phyloP scores from a whole-genome alignment of 495 filamentous ascomycete species.

The Penicillium simplicissimum region DNA sequence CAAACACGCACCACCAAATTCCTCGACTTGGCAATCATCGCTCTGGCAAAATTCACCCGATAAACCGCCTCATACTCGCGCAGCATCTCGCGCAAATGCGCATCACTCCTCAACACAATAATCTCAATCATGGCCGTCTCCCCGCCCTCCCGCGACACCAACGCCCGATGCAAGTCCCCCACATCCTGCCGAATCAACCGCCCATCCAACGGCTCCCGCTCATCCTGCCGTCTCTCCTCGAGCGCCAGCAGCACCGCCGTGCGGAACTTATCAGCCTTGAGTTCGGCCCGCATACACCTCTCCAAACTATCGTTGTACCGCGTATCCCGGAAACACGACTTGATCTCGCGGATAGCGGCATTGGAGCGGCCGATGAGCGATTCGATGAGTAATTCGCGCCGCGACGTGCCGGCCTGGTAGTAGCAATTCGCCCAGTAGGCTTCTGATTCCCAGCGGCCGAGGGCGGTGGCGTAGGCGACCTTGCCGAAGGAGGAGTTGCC shows the following conservation, averaged over 20 bases:
- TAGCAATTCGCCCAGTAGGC: conserved; percentile 99
- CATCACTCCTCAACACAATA: conserved; percentile 74
- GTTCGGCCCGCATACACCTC: conserved; percentile 84
- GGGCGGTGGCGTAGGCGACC: conserved; percentile 82
- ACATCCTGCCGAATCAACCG: conserved; percentile 71
- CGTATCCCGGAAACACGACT: conserved; percentile 88
- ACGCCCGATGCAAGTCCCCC: conserved; percentile 64
- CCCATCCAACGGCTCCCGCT: conserved; percentile 57
- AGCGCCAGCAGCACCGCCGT: conserved; percentile 82
- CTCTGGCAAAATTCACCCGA: conserved; percentile 76
- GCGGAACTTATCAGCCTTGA: conserved; percentile 94
- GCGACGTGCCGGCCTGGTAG: conserved; percentile 85
- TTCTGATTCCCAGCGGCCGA: conserved; percentile 90
- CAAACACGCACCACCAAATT: conserved; percentile 77
- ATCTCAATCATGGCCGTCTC: conserved; percentile 90
- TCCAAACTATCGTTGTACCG: conserved; percentile 83
- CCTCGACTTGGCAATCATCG: conserved; percentile 82
- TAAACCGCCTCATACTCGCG: conserved; percentile 68
- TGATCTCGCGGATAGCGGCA: conserved; percentile 84
- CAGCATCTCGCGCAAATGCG: conserved; percentile 78
- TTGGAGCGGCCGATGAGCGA: conserved; percentile 86
- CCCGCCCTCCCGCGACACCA: conserved; percentile 75
- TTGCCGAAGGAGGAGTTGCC: conserved; percentile 81
- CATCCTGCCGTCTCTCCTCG: conserved; percentile 80
- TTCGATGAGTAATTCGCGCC: conserved; percentile 89